Percentiles rank a stretch among this genome's conserved stretches.
Conservation (phyloP, 371 early-diverging fungal genomes). For the Lichtheimia corymbifera region DNA sequence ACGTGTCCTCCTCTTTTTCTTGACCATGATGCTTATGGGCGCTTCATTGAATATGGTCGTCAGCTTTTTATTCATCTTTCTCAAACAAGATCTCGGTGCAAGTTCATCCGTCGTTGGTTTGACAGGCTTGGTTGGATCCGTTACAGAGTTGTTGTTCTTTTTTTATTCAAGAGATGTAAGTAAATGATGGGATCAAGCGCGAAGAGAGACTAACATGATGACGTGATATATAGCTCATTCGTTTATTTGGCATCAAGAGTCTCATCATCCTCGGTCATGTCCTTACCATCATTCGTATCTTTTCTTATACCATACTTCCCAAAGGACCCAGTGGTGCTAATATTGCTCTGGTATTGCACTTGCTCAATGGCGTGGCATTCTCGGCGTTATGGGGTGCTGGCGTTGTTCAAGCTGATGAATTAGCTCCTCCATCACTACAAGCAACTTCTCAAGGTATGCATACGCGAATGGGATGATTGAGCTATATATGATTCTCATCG, state of each 20-base stretch:
- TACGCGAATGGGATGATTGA: neutral
- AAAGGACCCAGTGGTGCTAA: conserved; percentile 47
- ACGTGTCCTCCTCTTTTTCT: conserved; percentile 42
- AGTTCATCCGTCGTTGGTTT: conserved; percentile 46
- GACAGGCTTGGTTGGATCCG: conserved; percentile 51
- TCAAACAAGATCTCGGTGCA: conserved; percentile 50
- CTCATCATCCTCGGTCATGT: conserved; percentile 51
- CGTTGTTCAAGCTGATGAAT: conserved; percentile 54
- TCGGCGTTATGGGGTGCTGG: conserved; percentile 58
- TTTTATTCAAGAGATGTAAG: conserved; percentile 56
- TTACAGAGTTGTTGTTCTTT: conserved; percentile 49
- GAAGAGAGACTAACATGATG: too few species aligned
- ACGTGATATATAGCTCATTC: conserved; percentile 33
- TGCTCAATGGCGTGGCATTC: conserved; percentile 53
- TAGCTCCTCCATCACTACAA: conserved; percentile 51
- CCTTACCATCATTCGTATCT: conserved; percentile 48
- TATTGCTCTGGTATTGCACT: conserved; percentile 46
- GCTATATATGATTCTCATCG: neutral
- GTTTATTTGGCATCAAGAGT: conserved; percentile 49
- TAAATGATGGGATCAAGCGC: neutral
- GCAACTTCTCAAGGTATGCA: conserved; percentile 52
- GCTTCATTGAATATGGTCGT: conserved; percentile 54
- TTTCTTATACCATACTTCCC: conserved; percentile 51
- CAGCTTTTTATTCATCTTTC: conserved; percentile 49
- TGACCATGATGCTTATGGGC: conserved; percentile 59